Evolutionary conservation across 2,329 filamentous ascomycete species (phyloP).

Genomic region (Aspergillus phoenicis): DNA sequence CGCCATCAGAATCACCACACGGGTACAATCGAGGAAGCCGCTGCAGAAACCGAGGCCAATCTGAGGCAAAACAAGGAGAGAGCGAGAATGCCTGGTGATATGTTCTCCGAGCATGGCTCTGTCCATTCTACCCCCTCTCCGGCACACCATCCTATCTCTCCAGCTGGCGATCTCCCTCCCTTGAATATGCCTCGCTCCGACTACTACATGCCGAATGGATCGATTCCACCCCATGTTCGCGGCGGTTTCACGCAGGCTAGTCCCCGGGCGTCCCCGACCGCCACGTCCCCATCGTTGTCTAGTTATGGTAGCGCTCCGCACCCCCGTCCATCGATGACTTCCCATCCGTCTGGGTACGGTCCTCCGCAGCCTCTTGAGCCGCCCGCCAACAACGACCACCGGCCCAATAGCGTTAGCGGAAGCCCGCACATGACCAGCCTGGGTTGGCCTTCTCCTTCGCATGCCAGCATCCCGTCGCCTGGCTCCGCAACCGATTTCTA

Average conservation of each 20-base stretch:
- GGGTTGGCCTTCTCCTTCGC: conserved; percentile 84
- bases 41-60: conserved; percentile 82
- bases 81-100: conserved; percentile 39
- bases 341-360: conserved; percentile 81
- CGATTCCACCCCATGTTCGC: conserved; percentile 80
- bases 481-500: conserved; percentile 76
- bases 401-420: conserved; percentile 71
- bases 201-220: conserved; percentile 77
- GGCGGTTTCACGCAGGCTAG: conserved; percentile 71
- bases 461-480: conserved; percentile 72
- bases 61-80: conserved; percentile 61
- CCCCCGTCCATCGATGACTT: conserved; percentile 68
- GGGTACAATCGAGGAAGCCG: conserved; percentile 91
- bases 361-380: conserved; percentile 82
- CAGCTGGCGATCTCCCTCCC: conserved; percentile 71
- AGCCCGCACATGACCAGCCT: conserved; percentile 83
- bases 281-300: conserved; percentile 66
- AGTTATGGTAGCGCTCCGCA: conserved; percentile 57
- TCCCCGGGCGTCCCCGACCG: conserved; percentile 64
- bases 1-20: conserved; percentile 95
- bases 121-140: conserved; percentile 73
- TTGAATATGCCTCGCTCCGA: conserved; percentile 72
- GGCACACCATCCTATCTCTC: conserved; percentile 77
- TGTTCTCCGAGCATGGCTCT: conserved; percentile 49
- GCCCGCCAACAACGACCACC: conserved; percentile 75